Base-by-base conservation (phyloP, 768 basidiomycete genomes). In the Lentinula raphanica region DNA sequence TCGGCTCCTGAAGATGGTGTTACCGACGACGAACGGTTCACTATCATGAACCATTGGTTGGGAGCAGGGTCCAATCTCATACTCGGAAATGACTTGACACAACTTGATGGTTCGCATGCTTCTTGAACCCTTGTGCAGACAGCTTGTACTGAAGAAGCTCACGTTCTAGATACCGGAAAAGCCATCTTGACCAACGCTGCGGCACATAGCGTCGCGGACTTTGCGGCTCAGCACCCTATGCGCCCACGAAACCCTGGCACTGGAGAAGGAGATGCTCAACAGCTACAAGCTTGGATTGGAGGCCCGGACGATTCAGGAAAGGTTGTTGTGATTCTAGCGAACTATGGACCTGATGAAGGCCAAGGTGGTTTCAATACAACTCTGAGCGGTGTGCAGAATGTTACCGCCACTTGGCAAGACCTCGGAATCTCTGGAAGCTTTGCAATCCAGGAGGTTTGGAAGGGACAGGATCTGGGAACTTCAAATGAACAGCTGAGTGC, bases 231-330 rank as follows among this genome's bases (percentile, higher is more conserved):
- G 36, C 11, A 35, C 28, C 56, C 56, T 23, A 57, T 57, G 46
- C 56, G 56, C 19, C 56, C 56, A 17, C 17, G 56, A 17, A 57
- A 57, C 36, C 56, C 56, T 15, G 56, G 56, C 9, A 57, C 56
- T 15, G 56, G 56, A 3, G 17, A 7, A 15, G 51, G 51, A 9
- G 50, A 44, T 45, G 38, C 58, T 0, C 45, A 54, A 25, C 58
- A 59, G 53, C 44, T 59, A 21, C 58, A 59, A 38, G 58, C 58
- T 3, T 59, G 58, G 58, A 53, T 59, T 12, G 58, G 50, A n/a
- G 58, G 58, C 15, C 58, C 58, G 17, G 35, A 45, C 50, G 5
- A 29, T 12, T 23, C 36, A 19, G 53, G 51, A 25, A 54, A 54
- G 21, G 58, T 32, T 17, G 23, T 59, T 15, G 58, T 54, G 8